A percentile compares a stretch with the other conserved stretches of the same genome.
Conservation (phyloP, 2,329 filamentous ascomycete species). For the Ophiostoma sp. region DNA sequence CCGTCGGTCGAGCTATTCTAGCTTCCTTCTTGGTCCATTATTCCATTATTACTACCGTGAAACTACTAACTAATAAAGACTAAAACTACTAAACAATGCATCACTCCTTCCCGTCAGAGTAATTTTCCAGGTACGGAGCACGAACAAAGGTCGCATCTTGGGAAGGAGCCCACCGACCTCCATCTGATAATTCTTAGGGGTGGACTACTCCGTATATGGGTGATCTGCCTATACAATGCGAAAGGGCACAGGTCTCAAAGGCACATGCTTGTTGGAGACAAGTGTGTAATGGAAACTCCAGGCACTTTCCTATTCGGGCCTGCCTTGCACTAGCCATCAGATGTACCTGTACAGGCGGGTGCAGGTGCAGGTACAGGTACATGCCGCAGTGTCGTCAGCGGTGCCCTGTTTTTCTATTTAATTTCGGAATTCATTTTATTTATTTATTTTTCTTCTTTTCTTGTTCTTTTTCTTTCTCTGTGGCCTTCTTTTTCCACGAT, state of each 20-base stretch:
- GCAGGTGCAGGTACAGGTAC: constrained; percentile 1
- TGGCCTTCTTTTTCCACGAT: not conserved
- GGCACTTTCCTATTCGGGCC: constrained; percentile 13
- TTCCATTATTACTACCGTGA: no score
- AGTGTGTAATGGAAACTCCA: not conserved
- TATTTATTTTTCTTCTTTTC: constrained; percentile 11
- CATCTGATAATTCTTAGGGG: constrained; percentile 10
- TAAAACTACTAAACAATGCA: not conserved
- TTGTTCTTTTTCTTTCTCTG: constrained; percentile 16
- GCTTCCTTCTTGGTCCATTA: not conserved
- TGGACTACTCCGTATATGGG: not conserved
- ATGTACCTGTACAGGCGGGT: not conserved
- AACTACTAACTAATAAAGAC: no score
- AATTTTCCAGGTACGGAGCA: not conserved
- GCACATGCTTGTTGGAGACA: constrained; percentile 1
- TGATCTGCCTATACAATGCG: not conserved
- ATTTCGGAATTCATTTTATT: not conserved
- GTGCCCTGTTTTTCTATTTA: not conserved
- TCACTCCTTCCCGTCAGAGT: constrained; percentile 11
- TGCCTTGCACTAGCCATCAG: not conserved
- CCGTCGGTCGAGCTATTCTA: constrained; percentile 7
- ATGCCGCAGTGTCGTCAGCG: no score
- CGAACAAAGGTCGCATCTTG: constrained; percentile 7
- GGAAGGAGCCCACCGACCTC: not conserved
- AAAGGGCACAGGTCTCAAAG: not conserved